Evolutionary conservation across 1,284 basidiomycete genomes (phyloP).

Genomic region (Naganishia liquefaciens): DNA sequence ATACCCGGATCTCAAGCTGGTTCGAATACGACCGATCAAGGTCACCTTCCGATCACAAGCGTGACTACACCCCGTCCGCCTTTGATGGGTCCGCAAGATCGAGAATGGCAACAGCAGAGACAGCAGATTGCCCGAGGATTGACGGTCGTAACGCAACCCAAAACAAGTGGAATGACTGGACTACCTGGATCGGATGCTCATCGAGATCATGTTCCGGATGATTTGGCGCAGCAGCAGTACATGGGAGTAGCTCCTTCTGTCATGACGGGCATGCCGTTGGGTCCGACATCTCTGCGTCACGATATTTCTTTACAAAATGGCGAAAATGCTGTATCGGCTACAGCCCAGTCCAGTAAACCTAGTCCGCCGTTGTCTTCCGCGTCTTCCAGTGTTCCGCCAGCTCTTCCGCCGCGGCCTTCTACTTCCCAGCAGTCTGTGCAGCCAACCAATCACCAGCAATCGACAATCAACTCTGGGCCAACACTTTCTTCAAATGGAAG

Average conservation of each 20-base stretch:
- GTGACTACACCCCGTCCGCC: too few relatives aligned
- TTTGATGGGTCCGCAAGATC: conserved; percentile 1
- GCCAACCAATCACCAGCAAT: conserved; percentile 3
- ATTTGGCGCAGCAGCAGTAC: background rate
- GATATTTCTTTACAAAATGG: too few relatives aligned
- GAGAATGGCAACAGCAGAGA: conserved; percentile 20
- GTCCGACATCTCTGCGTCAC: background rate
- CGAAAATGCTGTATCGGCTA: too few relatives aligned
- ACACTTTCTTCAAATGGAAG: background rate
- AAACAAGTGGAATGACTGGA: conserved; percentile 2
- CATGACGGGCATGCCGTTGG: background rate
- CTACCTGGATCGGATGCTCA: background rate
- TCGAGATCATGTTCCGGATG: background rate
- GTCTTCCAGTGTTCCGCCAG: conserved; percentile 3
- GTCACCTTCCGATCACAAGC: background rate
- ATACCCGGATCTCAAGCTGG: background rate
- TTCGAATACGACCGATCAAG: background rate
- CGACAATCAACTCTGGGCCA: background rate
- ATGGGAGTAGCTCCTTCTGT: background rate
- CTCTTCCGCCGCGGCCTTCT: conserved; percentile 11
- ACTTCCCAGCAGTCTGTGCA: background rate
- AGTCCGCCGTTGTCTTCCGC: conserved; percentile 12
- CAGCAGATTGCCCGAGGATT: conserved; percentile 23
- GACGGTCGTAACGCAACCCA: conserved; percentile 19
- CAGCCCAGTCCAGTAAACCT: background rate